phyloP scores from a whole-genome alignment of 345 rosid species.

The Moricandia arvensis region DNA sequence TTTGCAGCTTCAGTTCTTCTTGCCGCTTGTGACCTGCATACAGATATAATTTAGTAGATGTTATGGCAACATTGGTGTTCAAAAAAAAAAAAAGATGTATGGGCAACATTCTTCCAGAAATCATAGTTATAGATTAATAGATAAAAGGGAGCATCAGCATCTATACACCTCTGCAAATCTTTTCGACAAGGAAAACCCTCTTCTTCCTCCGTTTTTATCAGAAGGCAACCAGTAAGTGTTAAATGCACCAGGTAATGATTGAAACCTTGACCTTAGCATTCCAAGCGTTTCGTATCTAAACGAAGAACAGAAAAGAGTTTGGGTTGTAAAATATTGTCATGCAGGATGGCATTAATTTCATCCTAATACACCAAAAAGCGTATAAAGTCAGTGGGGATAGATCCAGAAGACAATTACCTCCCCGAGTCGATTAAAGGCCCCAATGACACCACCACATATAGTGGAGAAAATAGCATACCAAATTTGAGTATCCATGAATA shows the following conservation, averaged over 20 bases:
- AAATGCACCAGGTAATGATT: slow-evolving; percentile 25
- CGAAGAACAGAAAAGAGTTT: no score
- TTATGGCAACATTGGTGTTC: not conserved
- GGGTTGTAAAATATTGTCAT: no score
- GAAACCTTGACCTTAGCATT: no score
- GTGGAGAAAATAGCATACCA: no score
- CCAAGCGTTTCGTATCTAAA: no score
- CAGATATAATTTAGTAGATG: slow-evolving; percentile 18
- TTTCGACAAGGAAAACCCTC: slow-evolving; percentile 83
- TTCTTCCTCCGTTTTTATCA: slow-evolving; percentile 66
- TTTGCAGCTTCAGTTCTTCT: slow-evolving; percentile 97
- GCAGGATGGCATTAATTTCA: no score
- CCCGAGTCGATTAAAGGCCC: no score
- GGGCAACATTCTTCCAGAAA: slow-evolving; percentile 1
- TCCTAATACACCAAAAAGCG: no score
- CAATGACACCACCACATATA: no score
- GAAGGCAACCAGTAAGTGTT: slow-evolving; percentile 86
- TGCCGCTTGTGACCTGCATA: slow-evolving; percentile 68
- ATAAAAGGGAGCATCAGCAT: not conserved
- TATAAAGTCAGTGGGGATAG: no score
- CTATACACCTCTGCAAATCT: slow-evolving; percentile 68
- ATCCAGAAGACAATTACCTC: no score
- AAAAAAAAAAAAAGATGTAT: not conserved
- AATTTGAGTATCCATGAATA: no score
- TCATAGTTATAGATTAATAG: not conserved